Evolutionary conservation across 1,284 basidiomycete species (phyloP), one percentile per base, ranked within the genome.

Genomic region (Trametes polyzona): DNA sequence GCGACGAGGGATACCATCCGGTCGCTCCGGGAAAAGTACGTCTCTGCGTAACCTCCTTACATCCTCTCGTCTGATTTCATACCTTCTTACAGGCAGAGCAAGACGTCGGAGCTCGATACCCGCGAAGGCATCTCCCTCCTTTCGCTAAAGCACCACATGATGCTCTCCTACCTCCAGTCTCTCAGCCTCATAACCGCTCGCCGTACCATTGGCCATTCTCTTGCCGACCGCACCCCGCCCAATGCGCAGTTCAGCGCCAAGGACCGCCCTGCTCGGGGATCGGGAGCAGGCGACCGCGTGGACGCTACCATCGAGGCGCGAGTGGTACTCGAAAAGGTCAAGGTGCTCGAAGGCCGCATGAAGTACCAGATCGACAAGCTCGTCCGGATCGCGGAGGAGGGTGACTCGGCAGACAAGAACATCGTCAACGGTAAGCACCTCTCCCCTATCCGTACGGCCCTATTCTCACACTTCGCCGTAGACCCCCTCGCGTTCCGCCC

Each of bases 361-460:
- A 88, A 86, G 58, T 97, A 98, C 72, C 96, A 98, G 73, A 93
- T 98, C 67, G 95, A 98, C 67, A 98, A 98, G 72, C 83, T 97
- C 19, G 83, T 95, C 29, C 82, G 86, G 54, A 74, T 92, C 4
- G 90, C 92, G 0, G 73, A 77, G 30, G 85, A 88, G 52, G 81
- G 83, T 30, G 74, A 81, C 2, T 77, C 82, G 10, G 76, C 77
- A n/a, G 77, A 74, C 16, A 72, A 80, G 40, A 80, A 84, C 51
- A 75, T 82, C 17, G 74, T 83, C 11, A 87, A 94, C 65, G 93
- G 92, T 92, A 66, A 59, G 76, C 67, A 17, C 9, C 41, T 19
- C 59, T 36, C 17, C 23, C 39, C 24, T 57, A 29, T 55, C 47
- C 39, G 12, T 24, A 35, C 11, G 1, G 16, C 26, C 44, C 52